Conservation (phyloP, 1,284 basidiomycete species). For the Entoloma clypeatum region DNA sequence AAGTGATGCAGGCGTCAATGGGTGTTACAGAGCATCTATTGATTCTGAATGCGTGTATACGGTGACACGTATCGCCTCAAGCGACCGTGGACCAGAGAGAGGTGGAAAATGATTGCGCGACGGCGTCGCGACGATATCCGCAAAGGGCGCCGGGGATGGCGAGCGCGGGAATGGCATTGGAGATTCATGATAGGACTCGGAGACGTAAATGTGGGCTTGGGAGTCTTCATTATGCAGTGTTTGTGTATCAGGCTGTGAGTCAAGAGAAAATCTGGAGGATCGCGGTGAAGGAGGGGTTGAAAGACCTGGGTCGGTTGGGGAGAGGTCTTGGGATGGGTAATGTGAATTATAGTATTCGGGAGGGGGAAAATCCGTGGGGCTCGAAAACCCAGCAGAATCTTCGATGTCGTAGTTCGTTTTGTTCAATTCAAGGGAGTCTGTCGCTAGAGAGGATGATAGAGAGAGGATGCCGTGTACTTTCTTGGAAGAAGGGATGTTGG, state of each 20-base stretch:
- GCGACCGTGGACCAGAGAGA: background rate
- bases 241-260: background rate
- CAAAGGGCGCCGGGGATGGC: conserved; percentile 9
- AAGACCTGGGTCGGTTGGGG: background rate
- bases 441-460: background rate
- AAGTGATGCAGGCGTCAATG: too few species aligned
- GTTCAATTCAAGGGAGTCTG: background rate
- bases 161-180: background rate
- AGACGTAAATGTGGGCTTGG: background rate
- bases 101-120: conserved; percentile 10
- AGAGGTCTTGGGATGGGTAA: too few species aligned
- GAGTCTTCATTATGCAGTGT: background rate
- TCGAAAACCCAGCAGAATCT: background rate
- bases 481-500: background rate
- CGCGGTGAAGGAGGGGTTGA: background rate
- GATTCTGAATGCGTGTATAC: conserved; percentile 1
- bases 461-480: background rate
- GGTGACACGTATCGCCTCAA: conserved; percentile 1
- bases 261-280: background rate
- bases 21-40: too few species aligned
- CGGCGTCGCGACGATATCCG: conserved; percentile 5
- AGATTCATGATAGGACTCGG: background rate
- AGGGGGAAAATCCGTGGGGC: background rate
- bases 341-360: background rate
- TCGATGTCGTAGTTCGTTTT: background rate